Evolutionary conservation across 805 yeast species (phyloP), one percentile per base, ranked within the genome.

Genomic region (Yarrowia sp.): DNA sequence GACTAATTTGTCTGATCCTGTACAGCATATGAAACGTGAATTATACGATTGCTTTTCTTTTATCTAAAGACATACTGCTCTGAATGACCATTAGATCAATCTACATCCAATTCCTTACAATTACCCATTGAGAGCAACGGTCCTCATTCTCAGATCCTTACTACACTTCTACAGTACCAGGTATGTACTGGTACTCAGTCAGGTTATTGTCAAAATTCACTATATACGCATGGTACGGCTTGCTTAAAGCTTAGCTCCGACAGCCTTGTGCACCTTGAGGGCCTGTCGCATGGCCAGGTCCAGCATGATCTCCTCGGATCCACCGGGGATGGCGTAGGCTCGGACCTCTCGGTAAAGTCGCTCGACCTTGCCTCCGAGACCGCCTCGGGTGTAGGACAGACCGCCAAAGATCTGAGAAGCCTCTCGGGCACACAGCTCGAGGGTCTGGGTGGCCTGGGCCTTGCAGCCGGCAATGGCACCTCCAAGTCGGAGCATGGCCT

Each of bases 371-470:
- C 77, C 80, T 58, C 78, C 81, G 66, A 75, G 77, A 22, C 81
- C 81, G 14, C 81, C 81, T 9, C 77, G 74, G 48, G 79, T 78
- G 70, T 78, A 78, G 14, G 79, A 57, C 18, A 78, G 71, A 39
- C 81, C 81, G 31, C 81, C 81, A 66, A 78, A 78, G 65, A 78
- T 74, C 71, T 78, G 81, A 8, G 79, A 72, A 8, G 79, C 81
- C 67, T 78, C 81, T 28, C 81, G 76, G 28, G 81, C 81, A 66
- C 80, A 78, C 61, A 69, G 72, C 69, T 78, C 81, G 63, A 78
- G 69, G n/a, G 77, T 71, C 67, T 76, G 79, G 17, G 80, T 76
- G 31, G 77, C 66, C 62, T 69, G 75, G 15, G 79, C 81, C 71
- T 78, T 78, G 68, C 74, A 70, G 17, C 78, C 80, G 8, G 81